phyloP scores from a whole-genome alignment of 1,284 basidiomycete genomes.

The Marasmius oreades region DNA sequence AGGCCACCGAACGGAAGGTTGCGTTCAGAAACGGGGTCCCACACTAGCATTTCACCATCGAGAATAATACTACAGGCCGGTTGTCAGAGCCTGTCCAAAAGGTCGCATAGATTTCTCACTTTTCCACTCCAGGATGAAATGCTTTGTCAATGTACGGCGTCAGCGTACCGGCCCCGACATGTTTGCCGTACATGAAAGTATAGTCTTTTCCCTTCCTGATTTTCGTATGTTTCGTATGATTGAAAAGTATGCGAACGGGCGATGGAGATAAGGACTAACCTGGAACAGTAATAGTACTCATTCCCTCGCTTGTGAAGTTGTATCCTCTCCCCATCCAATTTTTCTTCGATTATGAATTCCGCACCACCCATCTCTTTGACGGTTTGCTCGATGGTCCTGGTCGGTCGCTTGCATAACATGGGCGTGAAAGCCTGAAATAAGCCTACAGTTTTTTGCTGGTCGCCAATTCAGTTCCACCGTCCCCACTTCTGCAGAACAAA shows the following conservation, averaged over 20 bases:
- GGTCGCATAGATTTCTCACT: constrained; percentile 48
- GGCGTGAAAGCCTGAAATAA: constrained; percentile 85
- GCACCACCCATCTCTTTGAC: constrained; percentile 77
- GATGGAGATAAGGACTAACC: constrained; percentile 47
- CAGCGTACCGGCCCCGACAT: constrained; percentile 76
- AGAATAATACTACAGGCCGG: constrained; percentile 68
- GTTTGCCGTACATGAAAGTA: constrained; percentile 86
- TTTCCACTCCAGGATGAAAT: constrained; percentile 72
- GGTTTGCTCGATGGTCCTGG: constrained; percentile 73
- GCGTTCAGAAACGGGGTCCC: constrained; percentile 84
- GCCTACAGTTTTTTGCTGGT: constrained; percentile 76
- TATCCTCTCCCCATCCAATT: constrained; percentile 92
- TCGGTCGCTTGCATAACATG: constrained; percentile 89
- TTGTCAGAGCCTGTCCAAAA: constrained; percentile 7
- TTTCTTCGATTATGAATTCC: constrained; percentile 89
- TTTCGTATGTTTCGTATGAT: background rate
- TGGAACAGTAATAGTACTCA: constrained; percentile 88
- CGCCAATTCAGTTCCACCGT: constrained; percentile 1
- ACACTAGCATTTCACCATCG: constrained; percentile 96
- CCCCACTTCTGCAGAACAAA: background rate
- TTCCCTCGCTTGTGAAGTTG: constrained; percentile 89
- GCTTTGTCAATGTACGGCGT: constrained; percentile 79
- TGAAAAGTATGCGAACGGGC: constrained; percentile 5
- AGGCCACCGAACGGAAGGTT: constrained; percentile 89
- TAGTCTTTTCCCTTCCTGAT: constrained; percentile 94